These are phyloP conservation scores for Colletotrichum cereale DNA, from an alignment of 2,329 filamentous ascomycete genomes.

Conservation along the genomic window DNA sequence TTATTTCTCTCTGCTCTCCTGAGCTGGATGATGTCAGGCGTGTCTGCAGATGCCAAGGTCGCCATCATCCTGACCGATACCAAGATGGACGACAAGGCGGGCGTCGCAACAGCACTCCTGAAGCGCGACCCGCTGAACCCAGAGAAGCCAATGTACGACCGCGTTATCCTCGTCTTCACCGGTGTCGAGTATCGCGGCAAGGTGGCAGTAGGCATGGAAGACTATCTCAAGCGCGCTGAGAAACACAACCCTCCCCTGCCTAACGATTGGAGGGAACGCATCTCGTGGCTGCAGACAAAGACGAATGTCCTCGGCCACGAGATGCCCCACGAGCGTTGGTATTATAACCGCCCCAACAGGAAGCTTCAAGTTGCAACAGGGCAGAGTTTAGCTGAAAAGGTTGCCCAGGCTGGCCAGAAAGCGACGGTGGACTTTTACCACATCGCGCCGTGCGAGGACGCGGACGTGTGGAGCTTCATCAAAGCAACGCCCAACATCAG, in stretches of 20 bases:
- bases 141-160: background rate
- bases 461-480: background rate
- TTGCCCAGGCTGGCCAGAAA: background rate
- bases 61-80: background rate
- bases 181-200: background rate
- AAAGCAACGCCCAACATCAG: background rate
- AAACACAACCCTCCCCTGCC: background rate
- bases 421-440: background rate
- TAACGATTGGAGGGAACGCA: background rate
- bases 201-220: background rate
- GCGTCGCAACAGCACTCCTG: background rate
- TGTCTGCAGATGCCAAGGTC: too few species aligned
- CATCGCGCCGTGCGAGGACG: background rate
- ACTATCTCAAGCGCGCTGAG: background rate
- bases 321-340: background rate
- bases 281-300: background rate
- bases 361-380: background rate
- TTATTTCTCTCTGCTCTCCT: too few species aligned
- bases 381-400: background rate
- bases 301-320: background rate
- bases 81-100: background rate
- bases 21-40: too few species aligned
- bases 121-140: background rate
- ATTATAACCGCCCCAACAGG: background rate
- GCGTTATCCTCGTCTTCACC: background rate